Percentiles rank a stretch among this genome's conserved stretches.
These are phyloP conservation scores for Lagerstroemia speciosa DNA, from an alignment of 345 rosid species.

Conservation along the genomic window DNA sequence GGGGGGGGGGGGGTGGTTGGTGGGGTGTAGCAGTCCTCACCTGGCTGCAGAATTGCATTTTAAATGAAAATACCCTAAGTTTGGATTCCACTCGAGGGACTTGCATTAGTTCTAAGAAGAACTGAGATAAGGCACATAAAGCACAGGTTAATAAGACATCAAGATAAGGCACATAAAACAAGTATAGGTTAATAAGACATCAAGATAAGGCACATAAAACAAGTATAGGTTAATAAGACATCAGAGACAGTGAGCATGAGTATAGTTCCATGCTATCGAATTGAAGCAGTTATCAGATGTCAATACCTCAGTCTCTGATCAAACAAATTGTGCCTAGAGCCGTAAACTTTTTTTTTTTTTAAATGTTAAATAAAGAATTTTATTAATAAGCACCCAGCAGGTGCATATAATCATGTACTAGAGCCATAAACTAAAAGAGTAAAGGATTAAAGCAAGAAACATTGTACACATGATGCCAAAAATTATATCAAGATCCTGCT, in stretches of 20 bases:
- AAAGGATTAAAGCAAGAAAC: not conserved
- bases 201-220: constrained; percentile 14
- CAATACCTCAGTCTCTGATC: not conserved
- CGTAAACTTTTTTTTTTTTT: too few relatives aligned
- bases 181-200: constrained; percentile 9
- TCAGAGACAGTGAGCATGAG: not conserved
- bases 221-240: constrained; percentile 9
- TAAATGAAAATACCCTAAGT: constrained; percentile 88
- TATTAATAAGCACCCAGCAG: too few relatives aligned
- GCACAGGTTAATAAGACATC: constrained; percentile 10
- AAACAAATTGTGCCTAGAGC: not conserved
- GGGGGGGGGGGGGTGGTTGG: too few relatives aligned
- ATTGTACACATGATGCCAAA: not conserved
- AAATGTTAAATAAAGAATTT: too few relatives aligned
- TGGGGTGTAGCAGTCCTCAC: too few relatives aligned
- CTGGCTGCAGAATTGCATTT: constrained; percentile 77
- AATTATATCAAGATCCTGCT: not conserved
- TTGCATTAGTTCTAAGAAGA: constrained; percentile 84
- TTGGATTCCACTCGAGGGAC: constrained; percentile 85
- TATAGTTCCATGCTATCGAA: not conserved
- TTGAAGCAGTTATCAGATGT: not conserved
- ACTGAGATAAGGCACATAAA: constrained; percentile 36
- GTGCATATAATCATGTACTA: too few relatives aligned
- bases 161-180: too few relatives aligned
- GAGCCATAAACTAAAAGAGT: too few relatives aligned